These are phyloP conservation scores for Collybia mongolica DNA, from an alignment of 768 basidiomycete species.

Conservation along the genomic window DNA sequence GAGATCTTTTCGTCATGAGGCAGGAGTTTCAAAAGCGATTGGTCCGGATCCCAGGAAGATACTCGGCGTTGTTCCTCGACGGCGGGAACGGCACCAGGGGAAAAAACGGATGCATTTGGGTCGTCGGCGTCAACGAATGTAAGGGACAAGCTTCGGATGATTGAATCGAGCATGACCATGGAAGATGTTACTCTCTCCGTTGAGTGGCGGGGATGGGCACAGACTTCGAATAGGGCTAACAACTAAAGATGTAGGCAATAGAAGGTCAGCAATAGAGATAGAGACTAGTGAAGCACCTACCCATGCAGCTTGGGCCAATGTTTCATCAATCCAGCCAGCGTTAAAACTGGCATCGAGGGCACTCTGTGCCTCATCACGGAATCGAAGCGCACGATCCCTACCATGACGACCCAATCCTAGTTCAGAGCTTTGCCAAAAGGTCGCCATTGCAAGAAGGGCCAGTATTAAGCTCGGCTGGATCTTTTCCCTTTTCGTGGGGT, in stretches of 20 bases:
- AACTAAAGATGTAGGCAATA: conserved; percentile 36
- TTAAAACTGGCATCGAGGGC: conserved; percentile 71
- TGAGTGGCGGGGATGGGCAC: conserved; percentile 63
- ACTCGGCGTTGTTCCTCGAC: conserved; percentile 22
- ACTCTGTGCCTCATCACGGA: conserved; percentile 68
- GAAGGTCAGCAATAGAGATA: neutral
- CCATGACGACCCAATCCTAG: conserved; percentile 48
- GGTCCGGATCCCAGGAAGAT: conserved; percentile 19
- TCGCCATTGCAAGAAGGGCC: conserved; percentile 62
- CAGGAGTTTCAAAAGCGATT: conserved; percentile 7
- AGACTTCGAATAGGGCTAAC: conserved; percentile 70
- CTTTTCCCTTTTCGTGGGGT: conserved; percentile 48
- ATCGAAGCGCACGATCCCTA: conserved; percentile 53
- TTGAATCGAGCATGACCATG: conserved; percentile 61
- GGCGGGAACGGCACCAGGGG: conserved; percentile 47
- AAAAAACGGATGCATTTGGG: conserved; percentile 48
- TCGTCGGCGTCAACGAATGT: conserved; percentile 60
- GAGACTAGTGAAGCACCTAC: conserved; percentile 33
- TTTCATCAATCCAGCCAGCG: conserved; percentile 71
- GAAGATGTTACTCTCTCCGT: conserved; percentile 53
- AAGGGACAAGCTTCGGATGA: conserved; percentile 61
- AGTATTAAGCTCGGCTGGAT: conserved; percentile 71
- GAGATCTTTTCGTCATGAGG: too few species aligned
- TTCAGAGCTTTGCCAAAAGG: conserved; percentile 70
- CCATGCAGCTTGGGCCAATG: conserved; percentile 75